Base-by-base conservation (phyloP, 345 rosid species). In the Lepidium didymum region DNA sequence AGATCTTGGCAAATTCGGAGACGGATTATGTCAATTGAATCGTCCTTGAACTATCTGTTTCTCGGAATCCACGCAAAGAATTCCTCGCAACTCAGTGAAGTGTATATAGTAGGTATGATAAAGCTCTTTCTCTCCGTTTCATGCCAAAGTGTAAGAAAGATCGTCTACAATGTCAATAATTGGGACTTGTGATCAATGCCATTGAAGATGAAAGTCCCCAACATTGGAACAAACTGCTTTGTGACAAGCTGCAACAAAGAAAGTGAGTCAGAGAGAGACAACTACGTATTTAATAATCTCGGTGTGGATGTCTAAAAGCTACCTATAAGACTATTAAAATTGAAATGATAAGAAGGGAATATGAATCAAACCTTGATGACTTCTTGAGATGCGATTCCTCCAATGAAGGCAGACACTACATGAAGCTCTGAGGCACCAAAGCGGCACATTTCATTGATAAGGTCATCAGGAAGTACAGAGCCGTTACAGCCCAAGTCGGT, bases 401-500 rank as follows among this genome's bases (percentile, higher is more conserved):
- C 99, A 14, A 91, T 69, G 54, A 94, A 80, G 19, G 99, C 97
- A 70, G 96, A 89, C 27, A 94, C 96, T 0, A 91, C 88, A 74
- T 94, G 99, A 50, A 94, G 96, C 81, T 94, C 97, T 3, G 99
- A 84, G 75, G 95, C 96, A 57, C 97, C 99, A 76, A 89, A 91
- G 43, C 96, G 88, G 65, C 97, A 91, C 87, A 91, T 91, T 85
- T 94, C 97, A 65, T 73, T 85, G 70, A 91, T 87, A 73, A 94
- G 95, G 75, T 94, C 97, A 78, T 94, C 97, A 0, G 91, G 86
- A 65, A 94, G 77, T 51, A 88, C 81, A 68, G 86, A 69, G 21
- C 95, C 87, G 62, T 80, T 87, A 88, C 99, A 91, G 16, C 96
- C 97, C 79, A 89, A 69, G 76, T 94, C 97, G 36, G 69, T 63